These are phyloP conservation scores for Schoenoplectus triqueter DNA, from an alignment of 202 grass and related monocot genomes.

Conservation along the genomic window DNA sequence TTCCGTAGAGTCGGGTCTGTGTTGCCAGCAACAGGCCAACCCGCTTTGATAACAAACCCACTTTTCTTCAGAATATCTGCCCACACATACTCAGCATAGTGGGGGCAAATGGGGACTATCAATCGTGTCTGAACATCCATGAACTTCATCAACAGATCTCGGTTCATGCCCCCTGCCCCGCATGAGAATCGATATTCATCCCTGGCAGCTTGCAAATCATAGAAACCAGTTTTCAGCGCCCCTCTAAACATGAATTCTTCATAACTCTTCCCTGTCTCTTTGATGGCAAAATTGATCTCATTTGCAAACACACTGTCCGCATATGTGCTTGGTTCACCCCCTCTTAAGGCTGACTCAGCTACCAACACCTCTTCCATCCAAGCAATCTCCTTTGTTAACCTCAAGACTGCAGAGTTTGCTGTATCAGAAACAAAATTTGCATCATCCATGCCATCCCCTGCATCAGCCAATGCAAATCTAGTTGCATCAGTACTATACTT, in stretches of 20 bases:
- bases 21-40: slow-evolving; percentile 57
- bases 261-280: slow-evolving; percentile 70
- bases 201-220: slow-evolving; percentile 75
- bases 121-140: slow-evolving; percentile 83
- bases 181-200: slow-evolving; percentile 83
- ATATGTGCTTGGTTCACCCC: slow-evolving; percentile 50
- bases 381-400: slow-evolving; percentile 80
- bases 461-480: slow-evolving; percentile 74
- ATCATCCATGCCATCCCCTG: slow-evolving; percentile 83
- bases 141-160: slow-evolving; percentile 62
- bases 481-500: slow-evolving; percentile 72
- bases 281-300: slow-evolving; percentile 72
- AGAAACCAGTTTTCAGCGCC: slow-evolving; percentile 77
- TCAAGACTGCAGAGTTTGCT: slow-evolving; percentile 80
- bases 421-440: slow-evolving; percentile 91
- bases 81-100: slow-evolving; percentile 91
- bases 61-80: slow-evolving; percentile 74
- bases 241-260: slow-evolving; percentile 80
- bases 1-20: slow-evolving; percentile 62
- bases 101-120: slow-evolving; percentile 78
- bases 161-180: slow-evolving; percentile 70
- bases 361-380: slow-evolving; percentile 86
- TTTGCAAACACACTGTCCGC: slow-evolving; percentile 73
- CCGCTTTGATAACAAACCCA: slow-evolving; percentile 77
- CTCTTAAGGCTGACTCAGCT: slow-evolving; percentile 58